Evolutionary conservation across 1,139 yeast species (phyloP).

Genomic region (Suhomyces terraborum): DNA sequence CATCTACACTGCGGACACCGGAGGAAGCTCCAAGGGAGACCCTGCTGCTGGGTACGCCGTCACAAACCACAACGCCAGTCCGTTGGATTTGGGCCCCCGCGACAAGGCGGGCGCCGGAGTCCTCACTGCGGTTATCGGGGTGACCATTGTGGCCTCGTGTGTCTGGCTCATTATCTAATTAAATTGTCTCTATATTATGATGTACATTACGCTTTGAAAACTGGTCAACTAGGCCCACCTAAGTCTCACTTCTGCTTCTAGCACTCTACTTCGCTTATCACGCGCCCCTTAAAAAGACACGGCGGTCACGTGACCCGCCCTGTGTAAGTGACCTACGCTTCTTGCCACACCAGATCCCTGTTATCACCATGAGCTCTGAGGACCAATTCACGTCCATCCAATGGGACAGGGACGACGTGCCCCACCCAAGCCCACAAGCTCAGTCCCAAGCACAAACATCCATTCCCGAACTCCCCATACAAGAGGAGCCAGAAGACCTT

Average conservation of each 20-base stretch:
- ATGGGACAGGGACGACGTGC: slow-evolving; percentile 54
- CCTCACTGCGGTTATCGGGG: slow-evolving; percentile 73
- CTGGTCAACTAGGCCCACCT: too few relatives aligned
- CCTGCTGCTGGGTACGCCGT: slow-evolving; percentile 52
- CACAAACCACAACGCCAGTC: slow-evolving; percentile 36
- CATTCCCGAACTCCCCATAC: slow-evolving; percentile 3
- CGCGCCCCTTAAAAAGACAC: too few relatives aligned
- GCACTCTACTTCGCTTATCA: too few relatives aligned
- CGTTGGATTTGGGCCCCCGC: slow-evolving; percentile 56
- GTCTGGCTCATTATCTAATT: slow-evolving; percentile 64
- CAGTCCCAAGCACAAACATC: not conserved
- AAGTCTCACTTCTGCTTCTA: too few relatives aligned
- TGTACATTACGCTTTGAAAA: slow-evolving; percentile 1
- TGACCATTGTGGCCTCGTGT: slow-evolving; percentile 62
- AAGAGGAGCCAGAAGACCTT: slow-evolving; percentile 11
- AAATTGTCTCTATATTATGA: too few relatives aligned
- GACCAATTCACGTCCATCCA: slow-evolving; percentile 61
- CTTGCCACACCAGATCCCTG: slow-evolving; percentile 9
- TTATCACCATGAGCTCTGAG: slow-evolving; percentile 31
- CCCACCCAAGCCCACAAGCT: too few relatives aligned
- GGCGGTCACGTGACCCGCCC: not conserved
- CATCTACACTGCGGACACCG: slow-evolving; percentile 43
- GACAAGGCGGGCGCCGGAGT: slow-evolving; percentile 91
- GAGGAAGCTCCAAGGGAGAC: slow-evolving; percentile 50
- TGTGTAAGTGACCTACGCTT: not conserved